Evolutionary conservation across 176 grass and related monocot genomes (phyloP), one percentile per base, ranked within the genome.

Genomic region (Panicum miliaceum): DNA sequence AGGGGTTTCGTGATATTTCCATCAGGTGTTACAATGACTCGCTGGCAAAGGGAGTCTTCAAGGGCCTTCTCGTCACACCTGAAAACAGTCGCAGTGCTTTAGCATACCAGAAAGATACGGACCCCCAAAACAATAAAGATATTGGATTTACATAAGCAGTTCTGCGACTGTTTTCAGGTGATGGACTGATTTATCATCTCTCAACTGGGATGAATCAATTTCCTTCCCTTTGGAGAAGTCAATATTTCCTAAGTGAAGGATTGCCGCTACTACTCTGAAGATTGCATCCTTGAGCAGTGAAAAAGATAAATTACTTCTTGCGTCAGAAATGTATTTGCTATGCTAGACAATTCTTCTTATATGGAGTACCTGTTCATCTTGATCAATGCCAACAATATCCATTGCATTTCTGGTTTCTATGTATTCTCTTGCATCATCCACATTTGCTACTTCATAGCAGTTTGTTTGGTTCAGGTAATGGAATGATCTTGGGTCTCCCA

Each of bases 1-100:
- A 97, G 92, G 81, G 82, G 92, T 85, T 97, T 94, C 72, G 92
- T 94, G 64, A 97, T 97, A 76, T 97, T 97, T 63, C 92, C 95
- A 82, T 97, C 95, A 45, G 92, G 95, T 77, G 95, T 97, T 59
- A 94, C 92, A 60, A 98, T 98, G 72, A 98, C 90, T 71, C 95
- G 89, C 83, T 95, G 79, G 53, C 95, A 98, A 34, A 98, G 85
- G 50, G 95, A 98, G 82, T 91, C 89, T 83, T 91, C 84, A 59
- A 98, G 95, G 37, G 79, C 15, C 82, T 98, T 93, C 61, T 88
- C 82, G 0, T 98, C 81, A 81, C 95, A 98, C 95, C 95, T 98
- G 76, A 82, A 77, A n/a, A n/a, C n/a, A n/a, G n/a, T n/a, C n/a
- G n/a, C 22, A 78, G 64, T 46, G 66, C 15, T 87, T 84, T 65